These are phyloP conservation scores for Stropharia rugosoannulata DNA, from an alignment of 768 basidiomycete genomes.

Conservation along the genomic window DNA sequence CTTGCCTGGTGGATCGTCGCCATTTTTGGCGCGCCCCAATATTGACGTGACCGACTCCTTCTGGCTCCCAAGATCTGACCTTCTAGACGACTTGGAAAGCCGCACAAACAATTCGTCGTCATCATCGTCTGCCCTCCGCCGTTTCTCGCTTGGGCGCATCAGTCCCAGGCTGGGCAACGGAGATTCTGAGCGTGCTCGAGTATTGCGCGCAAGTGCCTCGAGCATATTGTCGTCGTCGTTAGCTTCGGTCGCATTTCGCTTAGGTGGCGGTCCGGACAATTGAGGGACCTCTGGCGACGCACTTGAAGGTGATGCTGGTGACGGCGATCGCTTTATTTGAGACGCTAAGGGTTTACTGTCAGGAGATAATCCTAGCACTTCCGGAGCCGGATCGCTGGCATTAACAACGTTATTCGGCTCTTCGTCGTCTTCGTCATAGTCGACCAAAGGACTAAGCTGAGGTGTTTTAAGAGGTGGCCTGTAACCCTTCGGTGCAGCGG, in stretches of 20 bases:
- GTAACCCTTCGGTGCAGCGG: slow-evolving; percentile 42
- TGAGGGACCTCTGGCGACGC: slow-evolving; percentile 24
- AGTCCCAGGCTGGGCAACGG: slow-evolving; percentile 38
- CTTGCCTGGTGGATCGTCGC: slow-evolving; percentile 56
- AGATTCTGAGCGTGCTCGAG: slow-evolving; percentile 37
- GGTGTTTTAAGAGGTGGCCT: slow-evolving; percentile 52
- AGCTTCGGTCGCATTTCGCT: slow-evolving; percentile 36
- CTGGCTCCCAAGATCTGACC: slow-evolving; percentile 46
- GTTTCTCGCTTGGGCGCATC: slow-evolving; percentile 65
- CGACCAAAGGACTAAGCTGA: slow-evolving; percentile 61
- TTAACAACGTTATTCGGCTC: slow-evolving; percentile 26
- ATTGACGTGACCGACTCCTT: slow-evolving; percentile 33
- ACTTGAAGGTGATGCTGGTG: slow-evolving; percentile 28
- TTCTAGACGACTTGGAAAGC: slow-evolving; percentile 60
- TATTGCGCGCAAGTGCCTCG: slow-evolving; percentile 47
- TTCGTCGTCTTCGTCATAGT: slow-evolving; percentile 79
- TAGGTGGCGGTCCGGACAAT: slow-evolving; percentile 41
- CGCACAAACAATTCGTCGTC: slow-evolving; percentile 67
- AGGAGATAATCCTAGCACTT: slow-evolving; percentile 13
- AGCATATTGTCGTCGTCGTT: slow-evolving; percentile 61
- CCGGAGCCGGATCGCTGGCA: slow-evolving; percentile 6
- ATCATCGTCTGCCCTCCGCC: slow-evolving; percentile 70
- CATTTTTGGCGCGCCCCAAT: slow-evolving; percentile 36
- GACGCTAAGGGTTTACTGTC: slow-evolving; percentile 5
- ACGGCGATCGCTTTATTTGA: slow-evolving; percentile 10